Percentiles rank a stretch among this genome's conserved stretches.
Conservation (phyloP, 2,329 filamentous ascomycete genomes). For the Fusarium virguliforme region DNA sequence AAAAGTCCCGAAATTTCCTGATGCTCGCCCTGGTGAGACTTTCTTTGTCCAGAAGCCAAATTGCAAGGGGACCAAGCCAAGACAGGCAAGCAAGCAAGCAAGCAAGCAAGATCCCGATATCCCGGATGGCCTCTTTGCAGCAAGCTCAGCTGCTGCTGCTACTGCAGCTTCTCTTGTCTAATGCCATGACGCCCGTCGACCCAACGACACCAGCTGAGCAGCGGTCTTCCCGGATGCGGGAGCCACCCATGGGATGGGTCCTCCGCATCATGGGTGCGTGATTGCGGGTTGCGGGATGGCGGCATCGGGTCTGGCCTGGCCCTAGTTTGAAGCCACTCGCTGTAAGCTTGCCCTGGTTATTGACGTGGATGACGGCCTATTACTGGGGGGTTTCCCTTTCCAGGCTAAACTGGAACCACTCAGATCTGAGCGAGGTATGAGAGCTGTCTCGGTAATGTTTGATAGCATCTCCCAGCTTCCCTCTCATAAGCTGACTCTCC, state of each 20-base stretch:
- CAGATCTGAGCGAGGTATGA: conserved; percentile 2
- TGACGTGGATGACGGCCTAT: conserved; percentile 16
- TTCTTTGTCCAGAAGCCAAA: conserved; percentile 18
- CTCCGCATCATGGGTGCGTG: conserved; percentile 39
- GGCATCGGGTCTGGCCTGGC: conserved; percentile 30
- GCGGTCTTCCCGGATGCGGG: conserved; percentile 38
- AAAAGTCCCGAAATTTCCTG: conserved; percentile 36
- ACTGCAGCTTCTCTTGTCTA: conserved; percentile 21
- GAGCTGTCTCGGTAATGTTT: conserved; percentile 8
- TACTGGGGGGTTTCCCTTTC: neutral
- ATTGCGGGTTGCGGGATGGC: conserved; percentile 45
- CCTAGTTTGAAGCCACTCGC: neutral
- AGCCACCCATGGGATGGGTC: conserved; percentile 24
- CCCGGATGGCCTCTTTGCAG: conserved; percentile 15
- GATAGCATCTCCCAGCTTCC: neutral
- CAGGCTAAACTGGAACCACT: conserved; percentile 7
- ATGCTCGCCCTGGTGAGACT: conserved; percentile 27
- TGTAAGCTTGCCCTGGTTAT: neutral
- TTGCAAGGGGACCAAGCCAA: conserved; percentile 29
- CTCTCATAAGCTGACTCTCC: conserved; percentile 12
- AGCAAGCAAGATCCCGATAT: conserved; percentile 37
- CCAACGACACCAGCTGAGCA: conserved; percentile 40
- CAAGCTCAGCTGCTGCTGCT: conserved; percentile 7
- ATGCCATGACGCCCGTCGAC: neutral
- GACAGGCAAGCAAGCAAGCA: conserved; percentile 36